Percentiles rank a stretch among this genome's conserved stretches.
Conservation (phyloP, 306 rosid genomes). For the Luffa acutangula region DNA sequence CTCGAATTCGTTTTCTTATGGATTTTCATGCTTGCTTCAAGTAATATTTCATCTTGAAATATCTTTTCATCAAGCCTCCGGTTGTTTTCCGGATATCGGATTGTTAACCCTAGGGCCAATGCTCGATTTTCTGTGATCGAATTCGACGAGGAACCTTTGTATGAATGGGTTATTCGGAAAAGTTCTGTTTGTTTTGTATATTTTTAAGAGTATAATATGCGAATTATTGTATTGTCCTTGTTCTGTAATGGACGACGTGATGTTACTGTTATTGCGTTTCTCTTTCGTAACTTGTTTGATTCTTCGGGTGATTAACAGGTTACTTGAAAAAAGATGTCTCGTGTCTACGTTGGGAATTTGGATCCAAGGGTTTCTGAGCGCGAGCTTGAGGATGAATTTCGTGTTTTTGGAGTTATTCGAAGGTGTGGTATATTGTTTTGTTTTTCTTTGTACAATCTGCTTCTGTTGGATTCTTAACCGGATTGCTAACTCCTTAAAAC, state of each 20-base stretch:
- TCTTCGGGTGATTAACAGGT: constrained; percentile 17
- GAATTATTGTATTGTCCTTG: background rate
- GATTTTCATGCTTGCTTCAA: background rate
- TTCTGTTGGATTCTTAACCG: background rate
- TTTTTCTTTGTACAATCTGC: background rate
- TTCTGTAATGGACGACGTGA: background rate
- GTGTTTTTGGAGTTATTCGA: constrained; percentile 79
- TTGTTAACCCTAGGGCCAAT: background rate
- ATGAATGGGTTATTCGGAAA: background rate
- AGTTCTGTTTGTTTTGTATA: background rate
- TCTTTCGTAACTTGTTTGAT: background rate
- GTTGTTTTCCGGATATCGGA: background rate
- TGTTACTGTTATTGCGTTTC: background rate
- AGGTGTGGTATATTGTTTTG: constrained; percentile 34
- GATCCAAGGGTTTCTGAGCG: constrained; percentile 88
- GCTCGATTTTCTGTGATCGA: background rate
- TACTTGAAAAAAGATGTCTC: constrained; percentile 52
- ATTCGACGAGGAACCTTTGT: background rate
- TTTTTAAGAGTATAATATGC: background rate
- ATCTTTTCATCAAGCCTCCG: background rate
- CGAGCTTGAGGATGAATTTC: constrained; percentile 95
- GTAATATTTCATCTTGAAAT: background rate
- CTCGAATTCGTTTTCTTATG: background rate
- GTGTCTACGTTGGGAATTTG: constrained; percentile 89
- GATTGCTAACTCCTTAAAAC: background rate